Evolutionary conservation across 495 filamentous ascomycete genomes (phyloP).

Genomic region (Aspergillus conjunctus): DNA sequence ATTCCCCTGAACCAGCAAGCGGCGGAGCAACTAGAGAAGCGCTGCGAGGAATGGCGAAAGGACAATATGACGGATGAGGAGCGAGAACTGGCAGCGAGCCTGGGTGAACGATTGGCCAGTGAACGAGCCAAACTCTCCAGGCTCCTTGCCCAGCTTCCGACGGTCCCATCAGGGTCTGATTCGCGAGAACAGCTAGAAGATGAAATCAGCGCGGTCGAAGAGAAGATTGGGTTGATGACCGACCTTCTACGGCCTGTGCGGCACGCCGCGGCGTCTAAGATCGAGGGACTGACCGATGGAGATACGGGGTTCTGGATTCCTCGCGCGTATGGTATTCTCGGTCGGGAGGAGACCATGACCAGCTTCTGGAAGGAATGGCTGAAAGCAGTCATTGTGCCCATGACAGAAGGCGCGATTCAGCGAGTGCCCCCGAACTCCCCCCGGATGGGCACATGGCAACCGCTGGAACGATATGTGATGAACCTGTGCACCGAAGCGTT

Average conservation of each 20-base stretch:
- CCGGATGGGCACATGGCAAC: conserved; percentile 93
- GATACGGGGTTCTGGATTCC: conserved; percentile 98
- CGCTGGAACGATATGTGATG: conserved; percentile 93
- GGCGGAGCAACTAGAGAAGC: conserved; percentile 84
- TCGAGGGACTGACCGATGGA: conserved; percentile 93
- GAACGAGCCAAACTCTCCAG: conserved; percentile 90
- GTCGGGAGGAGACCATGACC: conserved; percentile 78
- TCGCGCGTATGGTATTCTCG: conserved; percentile 89
- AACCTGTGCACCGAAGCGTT: conserved; percentile 96
- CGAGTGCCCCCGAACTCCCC: conserved; percentile 86
- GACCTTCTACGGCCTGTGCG: conserved; percentile 90
- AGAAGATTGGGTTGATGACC: conserved; percentile 96
- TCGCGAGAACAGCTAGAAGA: conserved; percentile 86
- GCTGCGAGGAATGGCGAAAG: conserved; percentile 91
- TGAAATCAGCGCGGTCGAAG: conserved; percentile 91
- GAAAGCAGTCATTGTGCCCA: conserved; percentile 86
- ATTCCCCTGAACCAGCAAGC: conserved; percentile 79
- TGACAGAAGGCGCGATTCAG: conserved; percentile 84
- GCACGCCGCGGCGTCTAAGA: conserved; percentile 93
- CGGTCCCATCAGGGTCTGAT: conserved; percentile 74
- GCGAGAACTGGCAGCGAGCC: conserved; percentile 86
- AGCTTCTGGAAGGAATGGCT: conserved; percentile 99
- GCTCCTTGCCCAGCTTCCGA: conserved; percentile 79
- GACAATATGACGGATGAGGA: conserved; percentile 97
- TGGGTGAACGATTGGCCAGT: conserved; percentile 85